Percentiles rank a stretch among this genome's conserved stretches.
phyloP scores from a whole-genome alignment of 2,329 filamentous ascomycete species.

The Alternaria alternata region DNA sequence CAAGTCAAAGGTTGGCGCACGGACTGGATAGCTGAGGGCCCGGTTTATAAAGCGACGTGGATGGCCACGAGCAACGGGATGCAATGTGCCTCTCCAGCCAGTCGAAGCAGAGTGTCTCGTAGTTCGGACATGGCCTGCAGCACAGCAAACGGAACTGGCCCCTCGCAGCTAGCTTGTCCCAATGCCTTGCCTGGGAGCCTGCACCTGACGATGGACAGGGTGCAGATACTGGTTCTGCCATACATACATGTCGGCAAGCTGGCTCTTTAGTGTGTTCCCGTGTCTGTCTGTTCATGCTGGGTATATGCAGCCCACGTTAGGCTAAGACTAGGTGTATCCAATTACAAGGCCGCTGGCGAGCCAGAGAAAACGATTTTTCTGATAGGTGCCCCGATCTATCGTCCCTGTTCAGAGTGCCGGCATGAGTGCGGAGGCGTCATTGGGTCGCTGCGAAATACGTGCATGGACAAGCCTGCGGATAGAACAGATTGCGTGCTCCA shows the following conservation, averaged over 20 bases:
- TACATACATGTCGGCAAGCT: constrained; percentile 19
- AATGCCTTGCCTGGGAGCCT: constrained; percentile 13
- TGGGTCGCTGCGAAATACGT: constrained; percentile 27
- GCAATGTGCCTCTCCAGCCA: constrained; percentile 20
- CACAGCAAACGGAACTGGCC: constrained; percentile 15
- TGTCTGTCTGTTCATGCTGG: constrained; percentile 52
- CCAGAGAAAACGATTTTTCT: constrained; percentile 32
- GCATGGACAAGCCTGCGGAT: constrained; percentile 27
- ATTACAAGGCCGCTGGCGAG: constrained; percentile 29
- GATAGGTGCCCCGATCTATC: constrained; percentile 36
- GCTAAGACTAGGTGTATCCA: constrained; percentile 29
- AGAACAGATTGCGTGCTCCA: constrained; percentile 32
- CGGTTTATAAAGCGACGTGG: constrained; percentile 20
- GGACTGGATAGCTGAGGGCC: constrained; percentile 15
- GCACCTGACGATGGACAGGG: constrained; percentile 21
- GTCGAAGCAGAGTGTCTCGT: constrained; percentile 16
- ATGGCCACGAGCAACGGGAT: constrained; percentile 15
- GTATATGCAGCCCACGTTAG: constrained; percentile 38
- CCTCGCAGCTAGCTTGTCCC: constrained; percentile 7
- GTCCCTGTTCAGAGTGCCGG: constrained; percentile 28
- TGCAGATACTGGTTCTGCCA: constrained; percentile 20
- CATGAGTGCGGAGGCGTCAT: constrained; percentile 26
- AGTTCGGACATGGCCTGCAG: constrained; percentile 20
- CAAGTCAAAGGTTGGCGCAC: constrained; percentile 27
- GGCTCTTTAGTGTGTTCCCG: constrained; percentile 43